Evolutionary conservation across 768 basidiomycete genomes (phyloP), one percentile per base, ranked within the genome.

Genomic region (Tricholoma saponaceum): DNA sequence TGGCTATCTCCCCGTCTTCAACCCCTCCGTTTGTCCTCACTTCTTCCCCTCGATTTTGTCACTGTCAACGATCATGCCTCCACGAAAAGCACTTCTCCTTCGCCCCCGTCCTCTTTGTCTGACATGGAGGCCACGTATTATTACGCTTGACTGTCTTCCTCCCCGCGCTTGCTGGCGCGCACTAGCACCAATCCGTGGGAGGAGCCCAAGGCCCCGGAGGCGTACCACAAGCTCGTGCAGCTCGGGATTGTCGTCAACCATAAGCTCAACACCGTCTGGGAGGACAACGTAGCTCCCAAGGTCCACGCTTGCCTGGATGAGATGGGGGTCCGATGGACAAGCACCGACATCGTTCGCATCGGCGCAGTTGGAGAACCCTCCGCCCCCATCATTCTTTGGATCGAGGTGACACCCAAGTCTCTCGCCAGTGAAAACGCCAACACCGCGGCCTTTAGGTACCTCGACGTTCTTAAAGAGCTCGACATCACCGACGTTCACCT

Each of bases 371-470:
- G 57, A 20, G 57, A 67, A 37, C 44, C 59, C 51, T 57, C 60
- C 39, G 39, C 44, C 23, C 58, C 58, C 44, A 65, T 70, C 57
- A 55, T 74, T 54, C 47, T 74, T 53, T 72, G 68, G 69, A 67
- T 74, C 35, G 74, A 71, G 16, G 69, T 75, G n/a, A 39, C 26
- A 8, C 72, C 70, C 44, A 46, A 22, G 25, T 46, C n/a, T 46
- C 44, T 46, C 44, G 2, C 44, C n/a, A 26, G 44, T 26, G 44
- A 46, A 46, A 26, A 46, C 44, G n/a, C 44, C 44, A 46, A 46
- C 44, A 46, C 18, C 13, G 44, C 44, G n/a, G 44, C 44, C 25
- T 46, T 46, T 26, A 26, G 44, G 44, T 46, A 16, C 44, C 44
- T 46, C 16, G 25, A 26, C 4, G 25, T 46, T 46, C 44, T 46